Percentiles rank a stretch among this genome's conserved stretches.
Evolutionary conservation across 2,329 filamentous ascomycete genomes (phyloP).

Genomic region (Tolypocladium endophyticum): DNA sequence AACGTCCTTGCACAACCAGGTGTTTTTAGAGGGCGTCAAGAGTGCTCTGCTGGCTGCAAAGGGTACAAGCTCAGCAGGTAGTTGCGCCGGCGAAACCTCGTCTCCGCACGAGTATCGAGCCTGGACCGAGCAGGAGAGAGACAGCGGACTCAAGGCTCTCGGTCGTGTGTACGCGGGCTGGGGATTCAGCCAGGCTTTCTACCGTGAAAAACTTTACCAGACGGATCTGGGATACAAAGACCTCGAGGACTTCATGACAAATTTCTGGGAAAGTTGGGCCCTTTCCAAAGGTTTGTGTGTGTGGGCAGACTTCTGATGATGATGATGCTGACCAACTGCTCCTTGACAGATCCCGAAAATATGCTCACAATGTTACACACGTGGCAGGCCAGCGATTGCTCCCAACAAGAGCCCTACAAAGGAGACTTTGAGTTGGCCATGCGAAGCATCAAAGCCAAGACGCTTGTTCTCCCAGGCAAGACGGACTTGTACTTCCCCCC

Average conservation of each 20-base stretch:
- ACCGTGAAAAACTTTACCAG: slow-evolving; percentile 60
- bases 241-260: slow-evolving; percentile 63
- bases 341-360: slow-evolving; percentile 54
- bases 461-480: slow-evolving; percentile 58
- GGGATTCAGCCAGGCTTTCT: slow-evolving; percentile 74
- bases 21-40: slow-evolving; percentile 44
- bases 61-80: slow-evolving; percentile 39
- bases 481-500: slow-evolving; percentile 77
- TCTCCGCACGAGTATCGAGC: slow-evolving; percentile 5
- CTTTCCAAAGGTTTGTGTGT: slow-evolving; percentile 38
- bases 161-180: slow-evolving; percentile 69
- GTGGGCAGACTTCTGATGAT: neutral
- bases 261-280: slow-evolving; percentile 70
- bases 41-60: slow-evolving; percentile 31
- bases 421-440: slow-evolving; percentile 56
- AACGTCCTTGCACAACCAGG: slow-evolving; percentile 41
- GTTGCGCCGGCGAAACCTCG: slow-evolving; percentile 16
- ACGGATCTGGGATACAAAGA: slow-evolving; percentile 52
- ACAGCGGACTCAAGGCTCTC: slow-evolving; percentile 52
- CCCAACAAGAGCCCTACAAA: slow-evolving; percentile 56
- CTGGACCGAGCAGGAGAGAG: slow-evolving; percentile 31
- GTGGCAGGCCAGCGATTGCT: slow-evolving; percentile 67
- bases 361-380: slow-evolving; percentile 65
- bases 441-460: slow-evolving; percentile 60
- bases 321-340: neutral